Base-by-base conservation (phyloP, 495 filamentous ascomycete species). In the Hypoxylon fuscum region DNA sequence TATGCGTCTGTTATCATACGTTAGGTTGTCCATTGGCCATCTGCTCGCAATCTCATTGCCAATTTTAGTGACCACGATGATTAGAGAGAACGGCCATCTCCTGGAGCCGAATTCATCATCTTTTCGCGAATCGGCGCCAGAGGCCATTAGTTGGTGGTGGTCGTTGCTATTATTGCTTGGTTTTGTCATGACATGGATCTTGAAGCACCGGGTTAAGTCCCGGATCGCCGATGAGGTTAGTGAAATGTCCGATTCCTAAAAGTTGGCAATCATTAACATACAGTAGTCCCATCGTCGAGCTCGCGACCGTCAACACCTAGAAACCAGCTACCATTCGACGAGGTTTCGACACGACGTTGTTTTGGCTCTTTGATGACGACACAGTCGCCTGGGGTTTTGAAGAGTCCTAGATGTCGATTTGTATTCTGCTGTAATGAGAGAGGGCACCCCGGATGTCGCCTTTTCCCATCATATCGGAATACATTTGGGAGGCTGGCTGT, bases 121-220 rank as follows among this genome's bases (percentile, higher is more conserved):
- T 7, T 5, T 20, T 42, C n/a, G 15, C 46, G 15, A 21, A 22
- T 18, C 27, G 10, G 27, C 40, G n/a, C 10, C 31, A 6, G 29
- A 55, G 9, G 20, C 41, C 18, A 59, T 51, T 11, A 27, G 55
- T 42, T 59, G 53, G 53, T 59, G 41, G 55, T 59, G 42, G 5
- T 34, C 58, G 17, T 14, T 46, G n/a, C 42, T 59, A 2, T 29
- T 59, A 10, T 42, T 59, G 20, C 18, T 64, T 31, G 64, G 64
- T 32, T 64, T 68, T 10, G n/a, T 55, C 15, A 38, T 29, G 21
- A 68, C 64, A n/a, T 67, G 64, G 64, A 43, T 43, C 18, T 22
- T 67, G 5, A 68, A 55, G 23, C 54, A 59, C 31, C 44, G 48
- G 10, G 20, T 23, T 6, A 46, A 4, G 32, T n/a, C 55, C 5